Base-by-base conservation (phyloP, 176 grass and related monocot genomes). In the Triticum urartu region DNA sequence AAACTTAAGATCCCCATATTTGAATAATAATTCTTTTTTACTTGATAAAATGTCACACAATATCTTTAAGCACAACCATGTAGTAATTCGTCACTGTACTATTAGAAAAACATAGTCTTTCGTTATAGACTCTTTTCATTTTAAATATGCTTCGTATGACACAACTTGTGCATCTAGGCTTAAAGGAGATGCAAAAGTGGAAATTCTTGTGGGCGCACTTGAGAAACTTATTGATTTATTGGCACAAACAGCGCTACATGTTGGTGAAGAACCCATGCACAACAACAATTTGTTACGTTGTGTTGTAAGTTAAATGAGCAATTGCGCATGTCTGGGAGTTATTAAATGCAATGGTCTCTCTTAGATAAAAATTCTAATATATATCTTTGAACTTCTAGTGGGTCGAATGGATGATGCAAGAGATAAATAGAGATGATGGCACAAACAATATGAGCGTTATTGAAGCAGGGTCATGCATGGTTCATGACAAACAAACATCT, bases 371-470 rank as follows among this genome's bases (percentile, higher is more conserved):
- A 33, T 64, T 22, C 34, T 92, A 35, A 89, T 74, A 32, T 34
- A 2, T 24, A 61, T 73, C 4, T 75, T 11, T 85, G 0, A 17
- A 60, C 5, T 71, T 88, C 24, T 63, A 98, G 97, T 98, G 94
- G 97, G 75, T 67, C 1, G 75, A 92, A 58, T 98, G 97, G 97
- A 43, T 98, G 71, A 17, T 86, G 79, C 72, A 81, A 33, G 87
- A 79, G 85, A 79, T 11, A 32, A 77, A 82, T 25, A 70, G 21
- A 13, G 70, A 72, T 24, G 83, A 78, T 15, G 43, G 45, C 15
- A 34, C 17, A 50, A 73, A 72, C 36, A 25, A 17, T 7, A 59
- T 84, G 2, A 69, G 5, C 30, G 52, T 6, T 86, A 70, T 60
- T 39, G 10, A 38, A 68, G 28, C 35, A 39, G 18, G 36, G 4